Conservation (phyloP, 495 filamentous ascomycete genomes). For the Gamarada debralockiae region DNA sequence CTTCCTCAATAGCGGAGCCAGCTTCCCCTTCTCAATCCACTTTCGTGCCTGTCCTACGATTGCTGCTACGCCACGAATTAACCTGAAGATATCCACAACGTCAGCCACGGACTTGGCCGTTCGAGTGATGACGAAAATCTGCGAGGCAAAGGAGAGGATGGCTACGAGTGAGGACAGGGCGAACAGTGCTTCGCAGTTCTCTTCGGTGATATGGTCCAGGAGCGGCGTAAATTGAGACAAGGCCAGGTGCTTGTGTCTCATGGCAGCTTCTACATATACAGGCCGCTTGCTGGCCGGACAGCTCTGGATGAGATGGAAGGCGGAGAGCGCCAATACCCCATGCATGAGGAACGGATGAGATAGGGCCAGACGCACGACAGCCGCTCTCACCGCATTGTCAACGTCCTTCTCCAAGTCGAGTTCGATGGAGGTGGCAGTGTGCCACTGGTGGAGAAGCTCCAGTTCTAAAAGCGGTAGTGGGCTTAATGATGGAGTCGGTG, state of each 20-base stretch:
- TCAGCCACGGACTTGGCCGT: not conserved
- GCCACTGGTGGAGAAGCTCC: slow-evolving; percentile 4
- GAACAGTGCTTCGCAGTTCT: slow-evolving; percentile 3
- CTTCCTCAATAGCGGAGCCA: not conserved
- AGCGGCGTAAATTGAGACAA: slow-evolving; percentile 2
- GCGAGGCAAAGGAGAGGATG: slow-evolving; percentile 1
- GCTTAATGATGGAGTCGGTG: not conserved
- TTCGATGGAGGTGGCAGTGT: slow-evolving; percentile 1
- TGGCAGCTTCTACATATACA: not conserved
- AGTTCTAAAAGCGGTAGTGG: slow-evolving; percentile 4
- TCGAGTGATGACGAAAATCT: not conserved
- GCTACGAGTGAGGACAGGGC: slow-evolving; percentile 1
- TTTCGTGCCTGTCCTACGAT: slow-evolving; percentile 1
- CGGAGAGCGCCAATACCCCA: slow-evolving; percentile 1
- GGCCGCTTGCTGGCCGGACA: not conserved
- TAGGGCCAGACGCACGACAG: not conserved
- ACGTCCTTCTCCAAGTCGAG: not conserved
- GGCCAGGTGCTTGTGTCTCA: slow-evolving; percentile 2
- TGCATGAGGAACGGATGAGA: slow-evolving; percentile 5
- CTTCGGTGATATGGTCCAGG: not conserved
- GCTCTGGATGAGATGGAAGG: slow-evolving; percentile 5
- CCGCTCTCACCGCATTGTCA: not conserved
- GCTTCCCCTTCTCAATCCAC: slow-evolving; percentile 3
- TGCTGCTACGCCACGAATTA: slow-evolving; percentile 1
- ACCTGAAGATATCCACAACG: slow-evolving; percentile 4